Evolutionary conservation across 2,329 filamentous ascomycete species (phyloP).

Genomic region (Colletotrichum zoysiae): DNA sequence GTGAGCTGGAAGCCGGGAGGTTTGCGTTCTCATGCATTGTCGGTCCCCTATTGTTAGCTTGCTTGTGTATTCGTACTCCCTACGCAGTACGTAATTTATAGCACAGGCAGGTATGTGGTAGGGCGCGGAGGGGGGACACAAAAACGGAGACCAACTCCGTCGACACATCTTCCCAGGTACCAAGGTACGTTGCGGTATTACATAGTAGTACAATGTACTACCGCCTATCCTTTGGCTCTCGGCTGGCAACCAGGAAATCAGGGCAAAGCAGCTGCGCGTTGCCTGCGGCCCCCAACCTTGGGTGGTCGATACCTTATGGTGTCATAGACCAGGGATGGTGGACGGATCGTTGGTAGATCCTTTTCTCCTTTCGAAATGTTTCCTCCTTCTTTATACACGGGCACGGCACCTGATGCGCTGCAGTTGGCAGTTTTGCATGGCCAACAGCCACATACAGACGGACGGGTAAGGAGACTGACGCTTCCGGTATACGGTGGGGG

Average conservation of each 20-base stretch:
- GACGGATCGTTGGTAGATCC: conserved; percentile 35
- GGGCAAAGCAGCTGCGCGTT: conserved; percentile 22
- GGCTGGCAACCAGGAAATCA: conserved; percentile 36
- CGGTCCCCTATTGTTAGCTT: not conserved
- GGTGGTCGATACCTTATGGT: conserved; percentile 20
- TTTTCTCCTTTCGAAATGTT: conserved; percentile 28
- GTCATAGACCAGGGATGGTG: conserved; percentile 38
- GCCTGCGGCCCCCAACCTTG: conserved; percentile 31
- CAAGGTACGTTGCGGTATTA: no score
- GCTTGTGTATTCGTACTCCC: not conserved
- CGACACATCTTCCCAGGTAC: conserved; percentile 3
- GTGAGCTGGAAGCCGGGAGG: conserved; percentile 22
- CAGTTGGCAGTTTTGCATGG: conserved; percentile 9
- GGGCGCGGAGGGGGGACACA: conserved; percentile 11
- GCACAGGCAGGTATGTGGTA: not conserved
- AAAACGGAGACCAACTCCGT: conserved; percentile 30
- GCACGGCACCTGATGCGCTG: conserved; percentile 20
- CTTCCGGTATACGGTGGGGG: not conserved
- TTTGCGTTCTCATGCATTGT: conserved; percentile 7
- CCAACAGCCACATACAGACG: not conserved
- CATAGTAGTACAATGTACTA: no score
- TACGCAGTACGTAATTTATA: not conserved
- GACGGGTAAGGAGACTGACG: not conserved
- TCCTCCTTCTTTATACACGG: conserved; percentile 6
- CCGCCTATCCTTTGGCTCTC: conserved; percentile 8